Evolutionary conservation across 192 early-diverging fungal species (phyloP), one percentile per base, ranked within the genome.

Genomic region (Kappamyces sp.): DNA sequence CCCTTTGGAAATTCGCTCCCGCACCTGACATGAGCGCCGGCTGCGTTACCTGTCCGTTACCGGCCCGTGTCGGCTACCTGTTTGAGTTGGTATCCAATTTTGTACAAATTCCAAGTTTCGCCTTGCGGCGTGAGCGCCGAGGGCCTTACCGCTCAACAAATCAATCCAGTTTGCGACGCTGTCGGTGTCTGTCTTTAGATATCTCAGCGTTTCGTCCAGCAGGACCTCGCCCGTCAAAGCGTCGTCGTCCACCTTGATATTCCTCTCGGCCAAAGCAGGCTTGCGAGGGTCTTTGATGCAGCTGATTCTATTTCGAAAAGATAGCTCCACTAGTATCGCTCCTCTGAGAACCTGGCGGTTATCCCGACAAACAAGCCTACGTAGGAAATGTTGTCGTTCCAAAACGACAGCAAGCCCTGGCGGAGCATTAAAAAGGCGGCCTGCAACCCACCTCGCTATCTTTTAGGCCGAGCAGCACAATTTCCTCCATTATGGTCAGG

Each of bases 341-440:
- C 93, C 94, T 61, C 95, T 82, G 12, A 98, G 72, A 1, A 93
- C 89, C 72, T 77, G 34, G 5, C 52, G 6, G 36, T 12, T 42
- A 5, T 12, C 33, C 9, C 10, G 15, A 12, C 38, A 60, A 2
- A 58, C 15, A 2, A 35, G 69, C 66, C 32, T 43, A 79, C 78
- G 74, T 98, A 98, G 23, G 91, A 94, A 53, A 98, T 91, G 69
- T 91, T 93, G 74, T 98, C 95, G 73, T 98, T 98, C 95, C 95
- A 98, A 69, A 98, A 98, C 32, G 92, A 94, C 40, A 98, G 81
- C 61, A 95, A 93, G 1, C 95, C 95, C 83, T 94, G 4, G 34
- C 40, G 10, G 58, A 32, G 32, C 31, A 66, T 5, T 33, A 66
- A 10, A 62, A 33, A 39, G 38, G 47, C 1, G 34, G 49, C 5